phyloP scores from a whole-genome alignment of 768 basidiomycete species.

The Pleurotus sapidus region DNA sequence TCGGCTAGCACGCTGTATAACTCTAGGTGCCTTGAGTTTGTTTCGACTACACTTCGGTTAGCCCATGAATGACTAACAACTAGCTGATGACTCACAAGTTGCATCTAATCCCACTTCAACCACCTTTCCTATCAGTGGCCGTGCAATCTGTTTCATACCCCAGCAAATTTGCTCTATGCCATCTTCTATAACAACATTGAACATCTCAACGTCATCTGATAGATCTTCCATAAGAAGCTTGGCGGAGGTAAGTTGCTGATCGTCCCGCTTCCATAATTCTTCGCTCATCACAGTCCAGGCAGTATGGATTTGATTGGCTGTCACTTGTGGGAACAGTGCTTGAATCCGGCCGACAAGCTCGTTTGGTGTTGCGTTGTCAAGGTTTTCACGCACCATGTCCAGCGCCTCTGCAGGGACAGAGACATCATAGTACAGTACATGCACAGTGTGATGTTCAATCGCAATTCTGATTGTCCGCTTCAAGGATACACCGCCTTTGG shows the following conservation, averaged over 20 bases:
- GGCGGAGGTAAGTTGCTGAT: constrained; percentile 20
- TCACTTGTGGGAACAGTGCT: constrained; percentile 23
- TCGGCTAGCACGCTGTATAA: constrained; percentile 20
- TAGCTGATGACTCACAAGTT: constrained; percentile 15
- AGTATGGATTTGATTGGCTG: constrained; percentile 19
- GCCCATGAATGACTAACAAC: neutral
- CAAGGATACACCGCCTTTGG: neutral
- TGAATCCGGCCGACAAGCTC: constrained; percentile 28
- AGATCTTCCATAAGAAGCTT: constrained; percentile 17
- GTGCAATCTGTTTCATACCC: constrained; percentile 16
- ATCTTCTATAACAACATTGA: constrained; percentile 12
- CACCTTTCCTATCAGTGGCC: constrained; percentile 11
- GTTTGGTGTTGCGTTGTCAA: constrained; percentile 20
- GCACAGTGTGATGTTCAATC: constrained; percentile 14
- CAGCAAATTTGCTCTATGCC: constrained; percentile 22
- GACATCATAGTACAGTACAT: constrained; percentile 19
- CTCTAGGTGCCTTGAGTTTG: constrained; percentile 22
- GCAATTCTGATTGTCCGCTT: constrained; percentile 9
- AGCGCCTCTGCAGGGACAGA: constrained; percentile 18
- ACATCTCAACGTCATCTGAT: constrained; percentile 19
- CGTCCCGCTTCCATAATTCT: constrained; percentile 18
- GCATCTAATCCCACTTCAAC: constrained; percentile 18
- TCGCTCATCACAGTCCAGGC: constrained; percentile 26
- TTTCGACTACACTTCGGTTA: constrained; percentile 12
- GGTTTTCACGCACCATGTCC: constrained; percentile 18